Evolutionary conservation across 2,329 filamentous ascomycete species (phyloP).

Genomic region (Tolypocladium pustulatum): DNA sequence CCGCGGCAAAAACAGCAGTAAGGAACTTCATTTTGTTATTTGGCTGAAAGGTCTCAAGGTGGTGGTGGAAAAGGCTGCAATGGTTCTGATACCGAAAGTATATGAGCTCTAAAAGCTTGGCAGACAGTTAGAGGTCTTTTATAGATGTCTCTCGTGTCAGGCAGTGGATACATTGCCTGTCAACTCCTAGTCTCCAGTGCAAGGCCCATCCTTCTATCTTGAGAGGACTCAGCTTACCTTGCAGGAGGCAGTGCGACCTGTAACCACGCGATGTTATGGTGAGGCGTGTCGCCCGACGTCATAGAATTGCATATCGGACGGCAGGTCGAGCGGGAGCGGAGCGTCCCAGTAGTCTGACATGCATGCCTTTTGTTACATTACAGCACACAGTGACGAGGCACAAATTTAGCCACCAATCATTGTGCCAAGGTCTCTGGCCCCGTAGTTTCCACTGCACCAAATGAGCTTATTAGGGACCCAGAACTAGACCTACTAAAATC

Average conservation of each 20-base stretch:
- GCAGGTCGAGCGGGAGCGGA: neutral
- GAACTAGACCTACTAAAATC: neutral
- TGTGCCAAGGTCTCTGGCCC: neutral
- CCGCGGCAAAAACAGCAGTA: neutral
- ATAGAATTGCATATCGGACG: neutral
- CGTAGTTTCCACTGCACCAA: neutral
- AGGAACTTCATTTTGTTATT: constrained; percentile 2
- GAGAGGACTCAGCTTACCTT: neutral
- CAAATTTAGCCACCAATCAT: neutral
- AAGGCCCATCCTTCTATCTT: neutral
- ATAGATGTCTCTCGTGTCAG: neutral
- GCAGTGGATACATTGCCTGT: neutral
- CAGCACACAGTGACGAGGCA: neutral
- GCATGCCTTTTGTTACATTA: neutral
- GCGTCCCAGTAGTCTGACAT: neutral
- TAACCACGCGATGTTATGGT: neutral
- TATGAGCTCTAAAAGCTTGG: neutral
- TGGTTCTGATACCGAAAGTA: neutral
- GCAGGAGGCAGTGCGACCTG: neutral
- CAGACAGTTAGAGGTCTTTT: neutral
- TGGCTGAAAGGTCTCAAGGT: neutral
- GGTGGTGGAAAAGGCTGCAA: neutral
- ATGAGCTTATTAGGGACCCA: neutral
- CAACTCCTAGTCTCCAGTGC: no score
- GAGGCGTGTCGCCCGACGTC: neutral